phyloP scores from a whole-genome alignment of 2,329 filamentous ascomycete genomes.

The Aspergillus jensenii region DNA sequence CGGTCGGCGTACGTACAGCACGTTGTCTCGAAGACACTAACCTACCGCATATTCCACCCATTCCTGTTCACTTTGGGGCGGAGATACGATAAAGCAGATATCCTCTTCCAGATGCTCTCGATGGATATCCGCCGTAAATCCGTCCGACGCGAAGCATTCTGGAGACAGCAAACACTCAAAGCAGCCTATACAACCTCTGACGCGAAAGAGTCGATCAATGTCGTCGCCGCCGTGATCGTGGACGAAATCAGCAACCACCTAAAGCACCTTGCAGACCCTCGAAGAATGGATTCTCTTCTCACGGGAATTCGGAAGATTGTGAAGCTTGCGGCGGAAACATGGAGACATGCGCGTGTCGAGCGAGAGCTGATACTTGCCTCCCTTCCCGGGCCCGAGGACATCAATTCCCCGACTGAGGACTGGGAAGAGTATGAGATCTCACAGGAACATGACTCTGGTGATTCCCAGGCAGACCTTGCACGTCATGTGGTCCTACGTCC shows the following conservation, averaged over 20 bases:
- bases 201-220: constrained; percentile 57
- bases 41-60: constrained; percentile 57
- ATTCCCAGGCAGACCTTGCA: constrained; percentile 22
- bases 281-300: constrained; percentile 51
- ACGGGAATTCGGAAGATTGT: constrained; percentile 55
- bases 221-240: constrained; percentile 55
- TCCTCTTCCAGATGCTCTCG: constrained; percentile 55
- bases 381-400: constrained; percentile 45
- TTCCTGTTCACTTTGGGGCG: constrained; percentile 58
- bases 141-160: constrained; percentile 57
- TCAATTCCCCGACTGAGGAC: constrained; percentile 34
- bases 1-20: constrained; percentile 56
- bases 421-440: constrained; percentile 37
- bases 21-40: constrained; percentile 57
- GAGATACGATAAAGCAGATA: constrained; percentile 57
- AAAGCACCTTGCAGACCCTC: constrained; percentile 53
- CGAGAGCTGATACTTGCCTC: constrained; percentile 55
- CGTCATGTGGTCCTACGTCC: constrained; percentile 51
- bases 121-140: constrained; percentile 58
- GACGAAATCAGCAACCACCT: constrained; percentile 58
- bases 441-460: constrained; percentile 17
- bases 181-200: constrained; percentile 58
- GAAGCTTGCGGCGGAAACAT: constrained; percentile 59
- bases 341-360: constrained; percentile 58
- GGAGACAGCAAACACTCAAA: constrained; percentile 59